Base-by-base conservation (phyloP, 768 basidiomycete genomes). In the Suillus clintonianus region DNA sequence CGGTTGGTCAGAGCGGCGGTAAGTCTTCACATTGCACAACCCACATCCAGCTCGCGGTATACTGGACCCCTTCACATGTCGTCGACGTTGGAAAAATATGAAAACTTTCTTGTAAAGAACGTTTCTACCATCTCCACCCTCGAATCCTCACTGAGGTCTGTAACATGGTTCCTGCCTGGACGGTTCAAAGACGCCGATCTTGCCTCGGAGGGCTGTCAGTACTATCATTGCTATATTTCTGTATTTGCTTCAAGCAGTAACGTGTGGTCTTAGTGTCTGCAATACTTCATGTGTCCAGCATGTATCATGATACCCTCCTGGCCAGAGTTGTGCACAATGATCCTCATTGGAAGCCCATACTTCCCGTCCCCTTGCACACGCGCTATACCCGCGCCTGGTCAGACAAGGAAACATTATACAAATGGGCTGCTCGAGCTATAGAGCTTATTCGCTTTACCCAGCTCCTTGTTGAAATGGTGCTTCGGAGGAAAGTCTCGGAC, bases 151-250 rank as follows among this genome's bases (percentile, higher is more conserved):
- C 77, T 99, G 67, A 83, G 94, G 67, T 95, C 94, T 43, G 78
- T 98, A 63, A 95, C 95, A 53, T 99, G 96, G 95, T 89, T 99
- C 70, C 80, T 99, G 50, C 97, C 97, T 50, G 96, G 96, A 64
- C 86, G 95, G 67, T 98, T 99, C 85, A 95, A 94, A 78, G 96
- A 98, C 83, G 95, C 95, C 53, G 96, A 98, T 76, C 81, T 99
- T 57, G 95, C 93, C 64, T 95, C 94, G 14, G 97, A 99, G 85
- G 87, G 91, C 71, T 81, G 96, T 97, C 68, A 84, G 95, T 92
- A 65, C 61, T 61, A 64, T 62, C 34, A 59, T 51, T 63, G 50
- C 36, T 64, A 41, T 34, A 63, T 48, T 59, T 48, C 65, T 51
- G 65, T 66, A 60, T 68, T 64, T 61, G 62, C 66, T 62, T 67